Percentiles rank a stretch among this genome's conserved stretches.
Evolutionary conservation across 2,329 filamentous ascomycete species (phyloP).

Genomic region (Xenoacremonium recifei): DNA sequence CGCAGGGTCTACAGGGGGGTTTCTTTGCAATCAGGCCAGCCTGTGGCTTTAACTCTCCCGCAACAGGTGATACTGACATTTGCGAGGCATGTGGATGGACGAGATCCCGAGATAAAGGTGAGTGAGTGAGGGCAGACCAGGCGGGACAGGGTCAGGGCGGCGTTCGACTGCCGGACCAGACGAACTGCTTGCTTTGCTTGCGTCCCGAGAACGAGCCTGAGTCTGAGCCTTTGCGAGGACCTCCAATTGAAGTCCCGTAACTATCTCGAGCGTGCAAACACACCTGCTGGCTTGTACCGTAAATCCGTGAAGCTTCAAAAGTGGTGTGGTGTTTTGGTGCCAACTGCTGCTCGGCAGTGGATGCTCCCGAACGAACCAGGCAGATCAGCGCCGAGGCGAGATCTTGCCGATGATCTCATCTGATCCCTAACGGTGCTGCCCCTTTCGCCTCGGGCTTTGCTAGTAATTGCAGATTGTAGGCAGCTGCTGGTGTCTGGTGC

Average conservation of each 20-base stretch:
- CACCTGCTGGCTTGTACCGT: too few species aligned
- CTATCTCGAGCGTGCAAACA: too few species aligned
- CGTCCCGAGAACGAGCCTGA: not conserved
- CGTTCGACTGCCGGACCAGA: conserved; percentile 11
- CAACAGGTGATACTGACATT: not conserved
- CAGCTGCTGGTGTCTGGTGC: too few species aligned
- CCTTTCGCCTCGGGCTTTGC: too few species aligned
- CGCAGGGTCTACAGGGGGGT: too few species aligned
- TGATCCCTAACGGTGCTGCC: conserved; percentile 6
- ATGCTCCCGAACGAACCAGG: conserved; percentile 6
- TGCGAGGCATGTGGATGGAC: not conserved
- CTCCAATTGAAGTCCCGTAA: conserved; percentile 2
- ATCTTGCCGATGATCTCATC: conserved; percentile 14
- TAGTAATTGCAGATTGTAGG: too few species aligned
- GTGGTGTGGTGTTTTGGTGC: conserved; percentile 17
- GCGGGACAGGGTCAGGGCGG: too few species aligned
- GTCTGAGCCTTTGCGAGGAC: too few species aligned
- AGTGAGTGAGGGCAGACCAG: too few species aligned
- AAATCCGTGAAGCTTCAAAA: too few species aligned
- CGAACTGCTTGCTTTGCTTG: too few species aligned
- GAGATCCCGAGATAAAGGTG: not conserved
- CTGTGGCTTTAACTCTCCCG: not conserved
- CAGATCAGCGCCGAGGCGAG: not conserved
- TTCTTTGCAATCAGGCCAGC: not conserved
- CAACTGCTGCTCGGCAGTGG: conserved; percentile 1